A percentile compares a stretch with the other conserved stretches of the same genome.
These are phyloP conservation scores for Dalbergia cochinchinensis DNA, from an alignment of 306 rosid genomes.

Conservation along the genomic window DNA sequence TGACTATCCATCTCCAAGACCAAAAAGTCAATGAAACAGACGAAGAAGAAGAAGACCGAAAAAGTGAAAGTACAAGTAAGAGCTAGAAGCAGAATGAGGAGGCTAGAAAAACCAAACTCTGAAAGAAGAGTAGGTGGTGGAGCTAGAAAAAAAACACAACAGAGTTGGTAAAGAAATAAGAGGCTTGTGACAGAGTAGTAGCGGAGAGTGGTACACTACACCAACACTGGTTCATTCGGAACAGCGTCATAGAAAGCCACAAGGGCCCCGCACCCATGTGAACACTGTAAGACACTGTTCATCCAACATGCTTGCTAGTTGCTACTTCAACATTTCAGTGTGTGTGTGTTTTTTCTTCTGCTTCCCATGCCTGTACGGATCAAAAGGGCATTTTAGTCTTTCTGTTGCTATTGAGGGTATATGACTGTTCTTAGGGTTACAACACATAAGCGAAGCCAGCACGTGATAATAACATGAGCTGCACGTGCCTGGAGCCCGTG, in stretches of 20 bases:
- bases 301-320: not conserved
- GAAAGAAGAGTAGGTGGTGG: not conserved
- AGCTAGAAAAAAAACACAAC: not conserved
- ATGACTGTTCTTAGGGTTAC: not conserved
- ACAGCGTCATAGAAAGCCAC: conserved; percentile 18
- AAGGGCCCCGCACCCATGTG: conserved; percentile 48
- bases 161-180: not conserved
- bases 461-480: not conserved
- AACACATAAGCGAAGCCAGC: not conserved
- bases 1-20: conserved; percentile 46
- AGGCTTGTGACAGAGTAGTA: not conserved
- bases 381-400: conserved; percentile 8
- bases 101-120: not conserved
- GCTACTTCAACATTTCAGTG: too few relatives aligned
- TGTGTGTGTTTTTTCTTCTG: too few relatives aligned
- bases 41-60: conserved; percentile 31
- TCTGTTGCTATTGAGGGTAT: not conserved
- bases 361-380: not conserved
- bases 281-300: conserved; percentile 32
- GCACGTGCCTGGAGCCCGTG: conserved; percentile 48
- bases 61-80: not conserved
- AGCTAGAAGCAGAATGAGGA: not conserved
- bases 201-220: conserved; percentile 10
- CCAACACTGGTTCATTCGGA: not conserved
- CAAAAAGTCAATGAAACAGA: conserved; percentile 16